These are phyloP conservation scores for Neurospora sp. DNA, from an alignment of 495 filamentous ascomycete genomes.

Conservation along the genomic window DNA sequence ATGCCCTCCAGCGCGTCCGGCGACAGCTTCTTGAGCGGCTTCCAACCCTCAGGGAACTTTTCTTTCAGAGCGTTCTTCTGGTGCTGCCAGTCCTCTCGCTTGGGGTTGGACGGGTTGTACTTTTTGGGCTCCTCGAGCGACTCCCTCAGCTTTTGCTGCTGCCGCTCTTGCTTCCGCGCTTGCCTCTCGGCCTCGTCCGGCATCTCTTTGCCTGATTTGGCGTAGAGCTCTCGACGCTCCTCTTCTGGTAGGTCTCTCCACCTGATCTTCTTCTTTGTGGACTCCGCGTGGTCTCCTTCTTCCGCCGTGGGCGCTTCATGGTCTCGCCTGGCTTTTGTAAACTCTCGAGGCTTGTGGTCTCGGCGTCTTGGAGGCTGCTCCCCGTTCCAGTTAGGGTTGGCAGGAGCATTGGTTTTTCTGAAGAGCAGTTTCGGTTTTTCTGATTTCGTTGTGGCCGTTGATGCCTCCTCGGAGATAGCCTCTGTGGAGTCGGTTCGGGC, in stretches of 20 bases:
- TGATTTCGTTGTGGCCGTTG: not conserved
- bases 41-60: constrained; percentile 70
- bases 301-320: not conserved
- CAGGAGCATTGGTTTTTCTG: not conserved
- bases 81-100: constrained; percentile 11
- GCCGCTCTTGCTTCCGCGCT: not conserved
- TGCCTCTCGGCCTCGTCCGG: not conserved
- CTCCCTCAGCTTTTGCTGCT: not conserved
- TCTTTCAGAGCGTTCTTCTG: constrained; percentile 21
- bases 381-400: not conserved
- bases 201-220: not conserved
- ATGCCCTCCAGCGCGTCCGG: constrained; percentile 87
- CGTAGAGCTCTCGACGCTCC: not conserved
- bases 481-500: not conserved
- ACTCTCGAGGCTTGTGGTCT: not conserved
- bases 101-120: not conserved
- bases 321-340: not conserved
- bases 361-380: not conserved
- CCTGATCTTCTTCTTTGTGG: not conserved
- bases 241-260: not conserved
- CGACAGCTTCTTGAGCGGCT: constrained; percentile 74
- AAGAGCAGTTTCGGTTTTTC: not conserved
- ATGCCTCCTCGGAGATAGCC: not conserved
- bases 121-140: not conserved
- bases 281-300: not conserved